Conservation (phyloP, 2,329 filamentous ascomycete genomes). For the Fusarium anguioides region DNA sequence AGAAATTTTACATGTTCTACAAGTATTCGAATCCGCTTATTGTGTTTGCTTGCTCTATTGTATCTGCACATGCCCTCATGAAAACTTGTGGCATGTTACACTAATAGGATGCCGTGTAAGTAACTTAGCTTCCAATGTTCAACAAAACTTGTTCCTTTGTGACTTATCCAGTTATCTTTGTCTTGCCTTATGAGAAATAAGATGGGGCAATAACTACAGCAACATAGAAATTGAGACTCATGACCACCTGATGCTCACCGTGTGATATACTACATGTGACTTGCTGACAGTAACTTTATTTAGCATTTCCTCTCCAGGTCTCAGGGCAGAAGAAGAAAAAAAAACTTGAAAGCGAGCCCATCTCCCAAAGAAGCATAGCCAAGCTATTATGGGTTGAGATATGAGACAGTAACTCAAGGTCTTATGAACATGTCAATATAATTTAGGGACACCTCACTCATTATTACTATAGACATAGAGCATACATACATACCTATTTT, state of each 20-base stretch:
- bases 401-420: too few species aligned
- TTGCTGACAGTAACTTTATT: not conserved
- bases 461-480: too few species aligned
- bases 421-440: too few species aligned
- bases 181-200: not conserved
- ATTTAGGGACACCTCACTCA: too few species aligned
- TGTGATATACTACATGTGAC: not conserved
- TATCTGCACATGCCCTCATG: not conserved
- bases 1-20: constrained; percentile 7
- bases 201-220: not conserved
- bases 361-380: too few species aligned
- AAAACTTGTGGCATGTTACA: not conserved
- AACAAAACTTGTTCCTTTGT: not conserved
- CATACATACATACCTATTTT: too few species aligned
- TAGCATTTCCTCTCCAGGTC: not conserved
- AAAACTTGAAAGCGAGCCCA: too few species aligned
- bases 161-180: not conserved
- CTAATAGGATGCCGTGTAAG: not conserved
- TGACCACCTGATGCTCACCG: not conserved
- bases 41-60: not conserved
- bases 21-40: not conserved
- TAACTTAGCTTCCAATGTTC: not conserved
- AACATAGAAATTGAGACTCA: not conserved
- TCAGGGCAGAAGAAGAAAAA: too few species aligned
- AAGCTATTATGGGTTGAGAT: too few species aligned